A percentile compares a stretch with the other conserved stretches of the same genome.
phyloP scores from a whole-genome alignment of 2,329 filamentous ascomycete species.

The Hortaea sp. region DNA sequence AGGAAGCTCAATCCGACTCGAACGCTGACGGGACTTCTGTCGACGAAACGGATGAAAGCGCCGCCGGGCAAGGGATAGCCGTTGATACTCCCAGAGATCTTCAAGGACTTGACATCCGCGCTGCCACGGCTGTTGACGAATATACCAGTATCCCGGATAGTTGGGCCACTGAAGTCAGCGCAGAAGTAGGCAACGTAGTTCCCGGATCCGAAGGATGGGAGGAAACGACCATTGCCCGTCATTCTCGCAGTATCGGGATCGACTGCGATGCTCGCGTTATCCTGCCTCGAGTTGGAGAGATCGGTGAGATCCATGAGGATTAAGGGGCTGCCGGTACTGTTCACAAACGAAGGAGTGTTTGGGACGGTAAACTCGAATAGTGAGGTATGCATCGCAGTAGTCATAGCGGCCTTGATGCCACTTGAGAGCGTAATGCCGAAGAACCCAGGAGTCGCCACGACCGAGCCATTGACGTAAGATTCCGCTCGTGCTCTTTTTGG shows the following conservation, averaged over 20 bases:
- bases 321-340: constrained; percentile 34
- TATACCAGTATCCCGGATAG: constrained; percentile 35
- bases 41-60: constrained; percentile 36
- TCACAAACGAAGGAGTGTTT: constrained; percentile 3
- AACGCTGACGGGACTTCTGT: constrained; percentile 34
- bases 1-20: constrained; percentile 59
- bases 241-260: constrained; percentile 44
- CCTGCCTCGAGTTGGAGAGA: constrained; percentile 43
- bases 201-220: constrained; percentile 52
- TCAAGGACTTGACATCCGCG: constrained; percentile 30
- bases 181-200: constrained; percentile 51
- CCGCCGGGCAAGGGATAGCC: constrained; percentile 29
- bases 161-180: constrained; percentile 45
- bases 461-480: constrained; percentile 38
- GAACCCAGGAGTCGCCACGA: constrained; percentile 47
- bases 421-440: constrained; percentile 48
- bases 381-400: constrained; percentile 46
- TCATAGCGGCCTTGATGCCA: constrained; percentile 50
- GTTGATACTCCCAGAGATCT: constrained; percentile 28
- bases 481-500: constrained; percentile 40
- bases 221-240: constrained; percentile 47
- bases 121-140: constrained; percentile 46
- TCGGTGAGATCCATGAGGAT: constrained; percentile 52
- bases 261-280: constrained; percentile 45
- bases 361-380: constrained; percentile 51